phyloP scores from a whole-genome alignment of 306 rosid species.

The Citrullus mucosospermus region DNA sequence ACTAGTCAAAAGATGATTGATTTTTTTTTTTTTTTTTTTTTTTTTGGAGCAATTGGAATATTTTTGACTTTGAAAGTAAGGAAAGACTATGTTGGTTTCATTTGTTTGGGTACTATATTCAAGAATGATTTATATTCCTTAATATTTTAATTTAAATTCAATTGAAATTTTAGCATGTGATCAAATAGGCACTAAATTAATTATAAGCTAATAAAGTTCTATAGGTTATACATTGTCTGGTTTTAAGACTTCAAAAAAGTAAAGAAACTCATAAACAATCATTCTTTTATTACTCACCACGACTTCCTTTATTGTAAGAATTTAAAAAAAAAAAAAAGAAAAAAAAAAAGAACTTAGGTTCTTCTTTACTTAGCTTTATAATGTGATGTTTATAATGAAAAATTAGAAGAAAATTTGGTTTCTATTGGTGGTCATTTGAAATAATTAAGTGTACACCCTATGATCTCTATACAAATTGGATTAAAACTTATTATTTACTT shows the following conservation, averaged over 20 bases:
- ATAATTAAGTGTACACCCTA: no score
- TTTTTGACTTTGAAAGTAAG: background rate
- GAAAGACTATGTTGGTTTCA: background rate
- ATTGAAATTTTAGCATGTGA: background rate
- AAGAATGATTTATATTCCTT: background rate
- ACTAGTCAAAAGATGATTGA: background rate
- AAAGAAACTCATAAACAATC: background rate
- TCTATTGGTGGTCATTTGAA: background rate
- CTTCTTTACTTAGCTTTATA: background rate
- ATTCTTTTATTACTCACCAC: background rate
- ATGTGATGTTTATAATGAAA: background rate
- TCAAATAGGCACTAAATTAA: background rate
- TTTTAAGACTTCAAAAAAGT: background rate
- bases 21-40: no score
- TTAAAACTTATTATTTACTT: no score
- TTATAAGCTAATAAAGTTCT: background rate
- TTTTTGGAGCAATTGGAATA: background rate
- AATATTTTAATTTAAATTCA: background rate
- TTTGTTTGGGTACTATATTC: background rate
- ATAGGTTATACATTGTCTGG: background rate
- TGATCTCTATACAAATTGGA: no score
- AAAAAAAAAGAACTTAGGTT: background rate
- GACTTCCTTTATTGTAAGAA: background rate
- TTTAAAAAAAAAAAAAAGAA: no score
- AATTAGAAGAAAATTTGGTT: background rate